phyloP scores from a whole-genome alignment of 2,329 filamentous ascomycete species.

The Phoma herbarum region DNA sequence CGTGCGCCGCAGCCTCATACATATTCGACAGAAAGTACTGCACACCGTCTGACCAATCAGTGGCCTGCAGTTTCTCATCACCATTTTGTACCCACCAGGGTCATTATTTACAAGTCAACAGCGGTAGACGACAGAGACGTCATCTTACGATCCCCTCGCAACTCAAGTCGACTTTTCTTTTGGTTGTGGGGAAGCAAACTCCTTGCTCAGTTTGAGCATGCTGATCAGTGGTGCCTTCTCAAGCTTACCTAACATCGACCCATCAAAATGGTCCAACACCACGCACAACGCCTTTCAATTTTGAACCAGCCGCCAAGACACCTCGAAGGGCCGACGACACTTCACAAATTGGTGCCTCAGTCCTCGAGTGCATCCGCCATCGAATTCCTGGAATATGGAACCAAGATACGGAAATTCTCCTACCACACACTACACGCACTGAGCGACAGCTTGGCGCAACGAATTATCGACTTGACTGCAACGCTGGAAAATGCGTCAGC shows the following conservation, averaged over 20 bases:
- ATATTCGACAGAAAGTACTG: conserved; percentile 32
- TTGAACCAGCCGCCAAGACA: conserved; percentile 64
- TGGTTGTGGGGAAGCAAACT: conserved; percentile 3
- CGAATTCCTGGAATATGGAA: conserved; percentile 67
- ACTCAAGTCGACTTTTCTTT: neutral
- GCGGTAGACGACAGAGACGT: conserved; percentile 3
- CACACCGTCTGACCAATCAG: conserved; percentile 39
- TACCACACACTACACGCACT: conserved; percentile 70
- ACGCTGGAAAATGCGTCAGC: conserved; percentile 44
- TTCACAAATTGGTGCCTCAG: conserved; percentile 70
- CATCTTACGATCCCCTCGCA: neutral
- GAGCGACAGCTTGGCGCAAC: conserved; percentile 64
- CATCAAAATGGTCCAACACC: conserved; percentile 38
- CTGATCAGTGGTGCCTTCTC: conserved; percentile 3
- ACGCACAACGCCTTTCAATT: conserved; percentile 48
- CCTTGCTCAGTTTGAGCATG: conserved; percentile 5
- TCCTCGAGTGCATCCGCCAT: conserved; percentile 61
- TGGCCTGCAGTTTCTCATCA: conserved; percentile 49
- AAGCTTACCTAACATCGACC: conserved; percentile 25
- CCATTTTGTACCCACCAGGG: conserved; percentile 13
- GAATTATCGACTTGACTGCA: conserved; percentile 30
- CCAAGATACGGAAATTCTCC: conserved; percentile 59
- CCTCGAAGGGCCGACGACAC: conserved; percentile 63
- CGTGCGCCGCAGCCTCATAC: conserved; percentile 30
- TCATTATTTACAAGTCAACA: conserved; percentile 17